phyloP scores from a whole-genome alignment of 805 yeast species.

The Candida namnaoensis region DNA sequence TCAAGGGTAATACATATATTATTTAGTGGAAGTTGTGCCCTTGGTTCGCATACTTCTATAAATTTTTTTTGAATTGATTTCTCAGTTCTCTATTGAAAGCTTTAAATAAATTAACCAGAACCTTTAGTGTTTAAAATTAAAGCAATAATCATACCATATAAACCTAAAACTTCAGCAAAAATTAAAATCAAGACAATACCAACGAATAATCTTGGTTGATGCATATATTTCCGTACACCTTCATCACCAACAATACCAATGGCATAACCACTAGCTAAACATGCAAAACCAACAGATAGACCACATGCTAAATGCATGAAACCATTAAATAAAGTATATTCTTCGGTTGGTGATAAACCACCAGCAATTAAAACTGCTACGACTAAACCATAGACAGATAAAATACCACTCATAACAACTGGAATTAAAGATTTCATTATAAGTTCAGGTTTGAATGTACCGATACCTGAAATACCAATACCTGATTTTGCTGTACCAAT shows the following conservation, averaged over 20 bases:
- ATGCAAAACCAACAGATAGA: slow-evolving; percentile 90
- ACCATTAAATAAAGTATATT: slow-evolving; percentile 89
- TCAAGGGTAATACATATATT: too few species aligned
- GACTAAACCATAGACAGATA: slow-evolving; percentile 94
- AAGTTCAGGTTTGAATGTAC: slow-evolving; percentile 94
- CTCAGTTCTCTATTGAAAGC: background rate
- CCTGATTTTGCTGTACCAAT: slow-evolving; percentile 98
- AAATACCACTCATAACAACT: slow-evolving; percentile 96
- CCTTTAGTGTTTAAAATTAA: slow-evolving; percentile 88
- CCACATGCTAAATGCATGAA: slow-evolving; percentile 98
- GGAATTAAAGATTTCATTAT: slow-evolving; percentile 95
- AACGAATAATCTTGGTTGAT: slow-evolving; percentile 81
- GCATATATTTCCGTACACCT: slow-evolving; percentile 83
- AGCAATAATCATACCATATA: slow-evolving; percentile 93
- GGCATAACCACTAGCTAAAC: slow-evolving; percentile 94
- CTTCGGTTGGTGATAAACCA: slow-evolving; percentile 67
- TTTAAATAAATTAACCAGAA: slow-evolving; percentile 33
- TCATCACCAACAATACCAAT: slow-evolving; percentile 92
- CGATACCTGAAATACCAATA: slow-evolving; percentile 96
- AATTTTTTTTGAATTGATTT: background rate
- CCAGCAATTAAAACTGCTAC: slow-evolving; percentile 95
- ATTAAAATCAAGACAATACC: slow-evolving; percentile 85
- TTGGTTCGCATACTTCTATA: background rate
- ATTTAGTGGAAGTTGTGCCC: too few species aligned
- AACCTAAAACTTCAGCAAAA: slow-evolving; percentile 86